phyloP scores from a whole-genome alignment of 768 basidiomycete species.

The Suillus luteus region DNA sequence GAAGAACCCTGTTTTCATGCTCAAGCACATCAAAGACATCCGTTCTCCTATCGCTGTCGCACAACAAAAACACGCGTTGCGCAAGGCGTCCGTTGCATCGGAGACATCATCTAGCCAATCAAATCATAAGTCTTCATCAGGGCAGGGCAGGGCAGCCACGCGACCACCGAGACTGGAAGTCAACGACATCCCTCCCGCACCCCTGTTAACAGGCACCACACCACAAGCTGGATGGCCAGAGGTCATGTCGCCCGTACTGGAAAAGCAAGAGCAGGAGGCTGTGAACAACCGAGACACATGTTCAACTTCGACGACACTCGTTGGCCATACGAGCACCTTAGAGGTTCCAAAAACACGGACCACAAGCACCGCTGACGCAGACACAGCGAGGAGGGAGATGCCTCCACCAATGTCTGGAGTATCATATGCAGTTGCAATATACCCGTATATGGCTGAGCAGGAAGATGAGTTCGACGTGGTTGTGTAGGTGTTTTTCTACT shows the following conservation, averaged over 20 bases:
- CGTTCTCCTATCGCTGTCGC: constrained; percentile 96
- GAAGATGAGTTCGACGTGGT: constrained; percentile 98
- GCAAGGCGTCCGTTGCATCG: constrained; percentile 62
- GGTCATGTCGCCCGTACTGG: constrained; percentile 58
- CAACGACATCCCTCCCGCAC: constrained; percentile 55
- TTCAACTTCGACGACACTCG: constrained; percentile 35
- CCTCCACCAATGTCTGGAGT: constrained; percentile 53
- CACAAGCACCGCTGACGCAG: constrained; percentile 33
- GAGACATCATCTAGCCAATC: constrained; percentile 26
- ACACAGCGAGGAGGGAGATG: constrained; percentile 43
- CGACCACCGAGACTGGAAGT: constrained; percentile 75
- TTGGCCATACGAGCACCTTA: constrained; percentile 32
- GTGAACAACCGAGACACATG: constrained; percentile 40
- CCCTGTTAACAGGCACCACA: constrained; percentile 58
- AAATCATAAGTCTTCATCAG: constrained; percentile 27
- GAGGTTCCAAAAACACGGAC: constrained; percentile 23
- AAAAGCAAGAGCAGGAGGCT: constrained; percentile 47
- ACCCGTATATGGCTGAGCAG: constrained; percentile 98
- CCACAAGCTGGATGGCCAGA: constrained; percentile 81
- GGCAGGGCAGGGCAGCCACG: constrained; percentile 39
- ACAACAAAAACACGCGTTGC: constrained; percentile 90
- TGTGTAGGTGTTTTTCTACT: constrained; percentile 60
- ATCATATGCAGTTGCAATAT: constrained; percentile 96
- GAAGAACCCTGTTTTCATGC: constrained; percentile 99
- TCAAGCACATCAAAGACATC: constrained; percentile 92